phyloP scores from a whole-genome alignment of 2,329 filamentous ascomycete genomes.

The Aureobasidium namibiae region DNA sequence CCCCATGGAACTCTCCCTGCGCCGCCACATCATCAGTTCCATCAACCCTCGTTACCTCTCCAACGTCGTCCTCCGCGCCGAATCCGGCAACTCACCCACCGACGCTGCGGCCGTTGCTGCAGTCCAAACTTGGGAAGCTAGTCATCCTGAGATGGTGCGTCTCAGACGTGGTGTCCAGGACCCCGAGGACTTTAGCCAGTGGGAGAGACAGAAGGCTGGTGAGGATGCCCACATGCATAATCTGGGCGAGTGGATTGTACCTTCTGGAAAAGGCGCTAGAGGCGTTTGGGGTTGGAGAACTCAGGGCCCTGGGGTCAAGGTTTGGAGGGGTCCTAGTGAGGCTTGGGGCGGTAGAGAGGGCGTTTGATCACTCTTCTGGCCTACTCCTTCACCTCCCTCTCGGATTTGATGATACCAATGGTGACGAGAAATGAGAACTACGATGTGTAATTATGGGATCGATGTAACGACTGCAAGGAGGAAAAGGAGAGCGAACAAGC shows the following conservation, averaged over 20 bases:
- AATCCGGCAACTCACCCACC: background rate
- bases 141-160: background rate
- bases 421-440: too few relatives aligned
- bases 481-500: background rate
- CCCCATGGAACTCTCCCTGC: background rate
- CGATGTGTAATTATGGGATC: background rate
- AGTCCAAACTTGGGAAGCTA: background rate
- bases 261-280: background rate
- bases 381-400: too few relatives aligned
- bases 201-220: background rate
- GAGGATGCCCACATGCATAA: background rate
- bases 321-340: background rate
- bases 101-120: background rate
- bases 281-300: background rate
- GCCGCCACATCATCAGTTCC: conserved; percentile 4
- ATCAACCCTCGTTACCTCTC: background rate
- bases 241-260: background rate
- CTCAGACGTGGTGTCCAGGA: background rate
- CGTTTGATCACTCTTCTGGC: too few relatives aligned
- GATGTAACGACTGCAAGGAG: background rate
- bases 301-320: background rate
- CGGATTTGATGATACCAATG: too few relatives aligned
- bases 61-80: background rate
- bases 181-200: background rate
- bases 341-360: background rate